A percentile compares a stretch with the other conserved stretches of the same genome.
Evolutionary conservation across 306 rosid species (phyloP).

Genomic region (Fragaria ananassa): DNA sequence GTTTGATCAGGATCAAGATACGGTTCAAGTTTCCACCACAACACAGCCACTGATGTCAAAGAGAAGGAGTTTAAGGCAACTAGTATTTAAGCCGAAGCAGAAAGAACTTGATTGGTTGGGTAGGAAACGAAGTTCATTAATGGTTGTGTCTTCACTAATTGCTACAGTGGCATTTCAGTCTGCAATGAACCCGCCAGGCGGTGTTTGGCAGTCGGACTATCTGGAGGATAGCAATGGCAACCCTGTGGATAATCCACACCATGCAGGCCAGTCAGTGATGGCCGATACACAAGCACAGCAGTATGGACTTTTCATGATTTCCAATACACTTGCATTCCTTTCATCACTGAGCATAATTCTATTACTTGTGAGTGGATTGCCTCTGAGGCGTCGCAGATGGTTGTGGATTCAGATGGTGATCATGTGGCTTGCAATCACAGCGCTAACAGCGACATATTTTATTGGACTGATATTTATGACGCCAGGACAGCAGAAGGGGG

Average conservation of each 20-base stretch:
- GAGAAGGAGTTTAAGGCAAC: slow-evolving; percentile 14
- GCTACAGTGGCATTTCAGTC: slow-evolving; percentile 31
- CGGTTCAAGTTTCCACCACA: background rate
- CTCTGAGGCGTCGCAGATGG: slow-evolving; percentile 19
- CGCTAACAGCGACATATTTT: slow-evolving; percentile 18
- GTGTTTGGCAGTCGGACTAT: slow-evolving; percentile 30
- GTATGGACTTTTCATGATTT: slow-evolving; percentile 13
- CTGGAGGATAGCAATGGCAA: slow-evolving; percentile 11
- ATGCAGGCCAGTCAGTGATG: slow-evolving; percentile 30
- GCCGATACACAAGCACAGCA: background rate
- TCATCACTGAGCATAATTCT: slow-evolving; percentile 32
- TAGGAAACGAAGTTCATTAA: slow-evolving; percentile 26
- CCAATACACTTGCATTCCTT: slow-evolving; percentile 24
- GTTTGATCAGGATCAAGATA: slow-evolving; percentile 13
- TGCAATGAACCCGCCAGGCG: slow-evolving; percentile 27
- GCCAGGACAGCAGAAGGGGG: slow-evolving; percentile 5
- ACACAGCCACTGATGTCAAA: slow-evolving; percentile 15
- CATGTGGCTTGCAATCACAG: slow-evolving; percentile 38
- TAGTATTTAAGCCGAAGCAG: slow-evolving; percentile 7
- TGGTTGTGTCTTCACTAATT: slow-evolving; percentile 34
- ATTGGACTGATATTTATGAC: slow-evolving; percentile 21
- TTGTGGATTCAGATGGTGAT: slow-evolving; percentile 40
- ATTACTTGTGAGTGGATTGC: slow-evolving; percentile 31
- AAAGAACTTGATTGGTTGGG: slow-evolving; percentile 26
- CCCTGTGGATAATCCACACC: slow-evolving; percentile 15